Evolutionary conservation across 306 rosid species (phyloP).

Genomic region (Mucuna pruriens): DNA sequence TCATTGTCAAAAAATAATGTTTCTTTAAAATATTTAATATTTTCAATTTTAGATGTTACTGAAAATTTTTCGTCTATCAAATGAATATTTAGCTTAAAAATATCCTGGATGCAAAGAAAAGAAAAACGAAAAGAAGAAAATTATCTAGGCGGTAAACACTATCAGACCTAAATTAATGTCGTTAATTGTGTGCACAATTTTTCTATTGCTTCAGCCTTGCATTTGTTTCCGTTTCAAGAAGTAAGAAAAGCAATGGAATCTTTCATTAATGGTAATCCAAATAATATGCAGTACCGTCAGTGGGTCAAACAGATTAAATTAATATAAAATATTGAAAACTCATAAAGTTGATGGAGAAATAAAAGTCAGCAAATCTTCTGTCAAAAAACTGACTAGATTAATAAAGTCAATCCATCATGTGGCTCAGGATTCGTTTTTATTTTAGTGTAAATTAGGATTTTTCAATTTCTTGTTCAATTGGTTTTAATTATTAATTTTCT

Average conservation of each 20-base stretch:
- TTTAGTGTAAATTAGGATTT: neutral
- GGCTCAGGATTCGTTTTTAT: neutral
- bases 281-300: neutral
- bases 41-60: too few species aligned
- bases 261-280: conserved; percentile 21
- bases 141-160: too few species aligned
- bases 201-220: neutral
- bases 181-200: neutral
- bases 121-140: too few species aligned
- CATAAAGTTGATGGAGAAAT: neutral
- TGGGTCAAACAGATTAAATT: conserved; percentile 18
- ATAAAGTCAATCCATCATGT: neutral
- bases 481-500: neutral
- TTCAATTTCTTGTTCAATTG: neutral
- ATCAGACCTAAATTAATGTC: too few species aligned
- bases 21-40: too few species aligned
- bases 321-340: neutral
- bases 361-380: conserved; percentile 11
- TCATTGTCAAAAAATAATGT: too few species aligned
- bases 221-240: neutral
- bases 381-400: neutral
- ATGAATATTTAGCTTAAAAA: too few species aligned
- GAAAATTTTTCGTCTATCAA: too few species aligned
- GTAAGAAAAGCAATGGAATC: neutral
- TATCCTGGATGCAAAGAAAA: too few species aligned